Evolutionary conservation across 345 rosid species (phyloP).

Genomic region (Hibiscus mutabilis): DNA sequence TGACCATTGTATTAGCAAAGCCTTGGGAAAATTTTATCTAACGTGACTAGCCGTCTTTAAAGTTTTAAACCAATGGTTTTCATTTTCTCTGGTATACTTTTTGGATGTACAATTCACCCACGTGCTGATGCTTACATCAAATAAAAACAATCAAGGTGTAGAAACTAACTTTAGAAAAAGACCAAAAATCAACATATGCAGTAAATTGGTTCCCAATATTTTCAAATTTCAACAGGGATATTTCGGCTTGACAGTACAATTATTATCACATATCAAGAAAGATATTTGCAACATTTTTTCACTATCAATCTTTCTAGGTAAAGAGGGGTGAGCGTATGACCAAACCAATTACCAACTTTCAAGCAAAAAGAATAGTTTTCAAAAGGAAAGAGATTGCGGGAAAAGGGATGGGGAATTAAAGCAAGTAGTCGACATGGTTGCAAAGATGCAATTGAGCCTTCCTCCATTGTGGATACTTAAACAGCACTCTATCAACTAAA

Average conservation of each 20-base stretch:
- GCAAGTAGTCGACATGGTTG: conserved; percentile 9
- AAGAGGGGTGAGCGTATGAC: not conserved
- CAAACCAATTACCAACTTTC: conserved; percentile 4
- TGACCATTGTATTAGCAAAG: not conserved
- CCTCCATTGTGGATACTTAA: conserved; percentile 12
- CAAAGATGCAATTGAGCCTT: conserved; percentile 12
- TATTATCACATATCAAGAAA: not conserved
- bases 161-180: not conserved
- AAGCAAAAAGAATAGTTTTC: not conserved
- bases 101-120: not conserved
- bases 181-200: not conserved
- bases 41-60: not conserved
- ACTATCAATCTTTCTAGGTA: not conserved
- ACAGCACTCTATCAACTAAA: conserved; percentile 3
- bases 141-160: not conserved
- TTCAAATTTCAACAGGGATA: not conserved
- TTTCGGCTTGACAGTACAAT: not conserved
- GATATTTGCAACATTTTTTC: not conserved
- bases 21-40: not conserved
- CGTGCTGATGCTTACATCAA: not conserved
- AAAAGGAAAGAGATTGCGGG: not conserved
- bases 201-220: not conserved
- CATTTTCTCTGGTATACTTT: not conserved
- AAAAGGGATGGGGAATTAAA: not conserved
- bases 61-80: not conserved